Base-by-base conservation (phyloP, 768 basidiomycete species). In the Mycena latifolia region DNA sequence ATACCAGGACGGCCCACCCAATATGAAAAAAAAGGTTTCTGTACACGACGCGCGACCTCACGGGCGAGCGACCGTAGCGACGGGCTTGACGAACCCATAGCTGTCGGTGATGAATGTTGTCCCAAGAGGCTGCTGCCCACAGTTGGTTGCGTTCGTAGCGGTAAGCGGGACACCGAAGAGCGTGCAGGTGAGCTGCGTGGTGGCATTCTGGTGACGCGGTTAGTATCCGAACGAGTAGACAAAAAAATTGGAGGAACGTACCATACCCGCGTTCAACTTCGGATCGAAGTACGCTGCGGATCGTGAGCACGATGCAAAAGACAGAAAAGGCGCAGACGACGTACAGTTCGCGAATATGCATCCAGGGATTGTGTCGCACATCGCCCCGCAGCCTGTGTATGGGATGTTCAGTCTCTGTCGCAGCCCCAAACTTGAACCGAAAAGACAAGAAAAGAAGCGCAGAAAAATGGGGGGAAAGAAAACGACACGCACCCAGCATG, bases 291-390 rank as follows among this genome's bases (percentile, higher is more conserved):
- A 39, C 37, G 37, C 37, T 39, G 37, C 17, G 15, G 37, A 18
- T 39, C 8, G 17, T 18, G 12, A 18, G 10, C 35, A 18, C 12
- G 15, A 39, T 39, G 37, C 4, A 39, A 14, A 12, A 22, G 33
- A 2, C 24, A 3, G 7, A 17, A 25, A 27, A 17, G 8, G 22
- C 11, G 22, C 22, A 22, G 37, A 18, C 37, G 37, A 37, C 24
- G 56, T 10, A 47, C 56, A 35, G 33, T 58, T 58, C 24, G 56
- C 56, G 24, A 58, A 48, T 9, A 58, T 48, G 33, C 56, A 58
- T 17, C 56, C 56, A 11, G n/a, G 9, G 45, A 58, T 47, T 4
- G 56, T 35, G 47, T 57, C 31, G 55, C 55, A 55, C 54, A 55
- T 55, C 24, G 29, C 20, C 9, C 33, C 46, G 46, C 56, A 58